These are phyloP conservation scores for Phlebopus sp. DNA, from an alignment of 1,284 basidiomycete genomes.

Conservation along the genomic window DNA sequence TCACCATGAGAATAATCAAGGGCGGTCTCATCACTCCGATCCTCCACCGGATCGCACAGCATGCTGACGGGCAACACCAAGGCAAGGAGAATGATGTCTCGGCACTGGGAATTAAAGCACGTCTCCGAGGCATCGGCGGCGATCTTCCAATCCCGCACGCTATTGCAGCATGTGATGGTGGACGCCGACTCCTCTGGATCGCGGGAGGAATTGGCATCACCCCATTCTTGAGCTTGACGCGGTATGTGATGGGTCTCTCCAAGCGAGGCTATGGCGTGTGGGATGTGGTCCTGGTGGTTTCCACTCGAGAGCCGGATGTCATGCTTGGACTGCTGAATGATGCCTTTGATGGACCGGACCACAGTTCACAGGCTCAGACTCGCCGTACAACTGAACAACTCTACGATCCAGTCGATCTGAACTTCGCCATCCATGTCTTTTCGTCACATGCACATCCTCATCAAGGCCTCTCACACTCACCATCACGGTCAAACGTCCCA, in stretches of 20 bases:
- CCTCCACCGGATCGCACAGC: constrained; percentile 17
- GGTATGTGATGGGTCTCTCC: constrained; percentile 16
- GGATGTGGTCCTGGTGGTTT: constrained; percentile 20
- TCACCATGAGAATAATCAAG: constrained; percentile 39
- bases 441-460: neutral
- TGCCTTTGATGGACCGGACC: constrained; percentile 9
- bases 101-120: constrained; percentile 34
- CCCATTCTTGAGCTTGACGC: constrained; percentile 17
- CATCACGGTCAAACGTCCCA: constrained; percentile 13
- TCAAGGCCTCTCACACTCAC: neutral
- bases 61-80: constrained; percentile 7
- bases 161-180: constrained; percentile 21
- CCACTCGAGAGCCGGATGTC: constrained; percentile 25
- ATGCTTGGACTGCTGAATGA: constrained; percentile 18
- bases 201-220: constrained; percentile 25
- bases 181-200: constrained; percentile 22
- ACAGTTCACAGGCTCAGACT: neutral
- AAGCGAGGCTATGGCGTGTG: constrained; percentile 13
- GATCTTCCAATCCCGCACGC: constrained; percentile 31
- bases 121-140: constrained; percentile 26
- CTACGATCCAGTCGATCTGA: constrained; percentile 3
- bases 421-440: constrained; percentile 20
- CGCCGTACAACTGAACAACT: constrained; percentile 4
- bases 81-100: constrained; percentile 12
- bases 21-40: constrained; percentile 32